A percentile compares a stretch with the other conserved stretches of the same genome.
phyloP scores from a whole-genome alignment of 1,284 basidiomycete genomes.

The Uromyces viciae-fabae region DNA sequence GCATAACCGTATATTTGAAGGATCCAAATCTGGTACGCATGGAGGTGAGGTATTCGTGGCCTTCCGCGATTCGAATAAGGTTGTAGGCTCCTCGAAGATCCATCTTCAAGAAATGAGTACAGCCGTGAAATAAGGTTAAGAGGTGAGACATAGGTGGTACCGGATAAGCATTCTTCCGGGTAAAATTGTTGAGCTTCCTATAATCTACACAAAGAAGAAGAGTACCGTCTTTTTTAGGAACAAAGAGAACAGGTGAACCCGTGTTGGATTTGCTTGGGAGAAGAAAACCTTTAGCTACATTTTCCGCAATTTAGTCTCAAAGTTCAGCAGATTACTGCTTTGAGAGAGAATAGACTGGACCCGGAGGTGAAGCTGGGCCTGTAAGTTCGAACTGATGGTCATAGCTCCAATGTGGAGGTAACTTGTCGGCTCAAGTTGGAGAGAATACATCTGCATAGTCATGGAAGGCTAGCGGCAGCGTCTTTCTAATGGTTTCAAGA shows the following conservation, averaged over 20 bases:
- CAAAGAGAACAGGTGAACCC: background rate
- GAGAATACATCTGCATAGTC: no score
- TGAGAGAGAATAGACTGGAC: background rate
- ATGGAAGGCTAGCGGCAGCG: no score
- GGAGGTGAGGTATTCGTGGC: background rate
- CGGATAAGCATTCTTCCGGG: background rate
- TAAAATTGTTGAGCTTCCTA: background rate
- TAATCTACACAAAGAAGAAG: background rate
- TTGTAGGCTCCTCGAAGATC: background rate
- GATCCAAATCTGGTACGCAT: background rate
- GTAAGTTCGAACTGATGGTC: background rate
- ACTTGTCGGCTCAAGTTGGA: no score
- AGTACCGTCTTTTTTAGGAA: background rate
- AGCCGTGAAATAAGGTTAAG: background rate
- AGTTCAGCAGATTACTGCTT: background rate
- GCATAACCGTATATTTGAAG: slow-evolving; percentile 9
- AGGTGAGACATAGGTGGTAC: background rate
- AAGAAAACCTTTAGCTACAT: slow-evolving; percentile 18
- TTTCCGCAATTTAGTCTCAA: background rate
- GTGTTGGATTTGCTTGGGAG: background rate
- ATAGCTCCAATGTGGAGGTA: no score
- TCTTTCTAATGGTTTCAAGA: no score
- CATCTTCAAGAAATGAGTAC: background rate
- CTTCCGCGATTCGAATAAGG: background rate
- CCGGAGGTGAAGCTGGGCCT: background rate